These are phyloP conservation scores for Globisporangium paroecandrum DNA, from an alignment of 352 stramenopile genomes.

Conservation along the genomic window DNA sequence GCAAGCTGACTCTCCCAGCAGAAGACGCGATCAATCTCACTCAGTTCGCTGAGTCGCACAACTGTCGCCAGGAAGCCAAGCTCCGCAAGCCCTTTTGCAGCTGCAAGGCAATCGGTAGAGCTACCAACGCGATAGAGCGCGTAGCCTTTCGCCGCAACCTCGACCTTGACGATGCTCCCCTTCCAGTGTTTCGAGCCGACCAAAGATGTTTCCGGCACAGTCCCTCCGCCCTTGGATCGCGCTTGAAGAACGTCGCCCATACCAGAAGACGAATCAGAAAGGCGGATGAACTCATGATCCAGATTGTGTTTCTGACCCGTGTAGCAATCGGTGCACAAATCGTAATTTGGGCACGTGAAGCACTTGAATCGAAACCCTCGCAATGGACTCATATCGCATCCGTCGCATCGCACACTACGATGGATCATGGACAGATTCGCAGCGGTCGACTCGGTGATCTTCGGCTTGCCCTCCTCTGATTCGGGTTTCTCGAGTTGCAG, in stretches of 20 bases:
- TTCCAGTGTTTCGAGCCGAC: slow-evolving; percentile 71
- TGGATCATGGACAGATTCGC: slow-evolving; percentile 38
- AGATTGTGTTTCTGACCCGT: slow-evolving; percentile 51
- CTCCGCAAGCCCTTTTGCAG: slow-evolving; percentile 33
- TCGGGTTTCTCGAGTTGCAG: slow-evolving; percentile 8
- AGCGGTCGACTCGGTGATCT: slow-evolving; percentile 21
- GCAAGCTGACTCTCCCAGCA: slow-evolving; percentile 48
- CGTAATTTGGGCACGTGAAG: slow-evolving; percentile 71
- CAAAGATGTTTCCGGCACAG: slow-evolving; percentile 45
- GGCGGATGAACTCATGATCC: slow-evolving; percentile 68
- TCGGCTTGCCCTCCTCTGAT: not conserved
- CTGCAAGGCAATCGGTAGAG: slow-evolving; percentile 31
- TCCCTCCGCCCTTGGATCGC: slow-evolving; percentile 48
- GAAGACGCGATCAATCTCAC: slow-evolving; percentile 34
- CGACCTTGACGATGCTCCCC: slow-evolving; percentile 40
- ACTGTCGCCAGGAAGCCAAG: slow-evolving; percentile 47
- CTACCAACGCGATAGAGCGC: slow-evolving; percentile 39
- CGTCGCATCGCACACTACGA: slow-evolving; percentile 73
- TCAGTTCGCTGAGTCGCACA: slow-evolving; percentile 30
- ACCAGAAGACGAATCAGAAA: slow-evolving; percentile 37
- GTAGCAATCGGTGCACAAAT: slow-evolving; percentile 69
- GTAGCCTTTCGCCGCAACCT: slow-evolving; percentile 49
- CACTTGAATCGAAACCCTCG: slow-evolving; percentile 76
- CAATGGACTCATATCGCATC: slow-evolving; percentile 68
- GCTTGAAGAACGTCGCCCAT: slow-evolving; percentile 56